Evolutionary conservation across 257 asterid species (phyloP).

Genomic region (Solanum pinnatisectum): DNA sequence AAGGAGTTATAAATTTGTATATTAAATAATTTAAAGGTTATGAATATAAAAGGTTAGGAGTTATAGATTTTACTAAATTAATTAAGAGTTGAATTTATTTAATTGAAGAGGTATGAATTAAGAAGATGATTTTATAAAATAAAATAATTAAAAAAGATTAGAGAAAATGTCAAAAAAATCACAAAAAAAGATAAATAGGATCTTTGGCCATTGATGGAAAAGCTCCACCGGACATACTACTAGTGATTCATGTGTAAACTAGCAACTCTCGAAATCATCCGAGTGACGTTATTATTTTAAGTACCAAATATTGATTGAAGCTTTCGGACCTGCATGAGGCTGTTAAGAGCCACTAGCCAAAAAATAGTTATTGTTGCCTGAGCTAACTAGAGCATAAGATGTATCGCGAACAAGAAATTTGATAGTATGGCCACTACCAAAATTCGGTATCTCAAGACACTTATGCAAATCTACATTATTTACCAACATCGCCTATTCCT

Average conservation of each 20-base stretch:
- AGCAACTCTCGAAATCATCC: not conserved
- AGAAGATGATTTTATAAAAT: no score
- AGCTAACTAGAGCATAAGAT: conserved; percentile 46
- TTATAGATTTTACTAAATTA: no score
- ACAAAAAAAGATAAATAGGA: no score
- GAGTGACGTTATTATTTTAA: not conserved
- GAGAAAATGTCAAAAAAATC: no score
- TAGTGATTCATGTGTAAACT: not conserved
- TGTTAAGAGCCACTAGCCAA: conserved; percentile 30
- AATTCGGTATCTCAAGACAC: conserved; percentile 56
- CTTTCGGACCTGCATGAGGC: not conserved
- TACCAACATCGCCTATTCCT: conserved; percentile 92
- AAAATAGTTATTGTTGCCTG: conserved; percentile 59
- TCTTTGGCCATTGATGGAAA: not conserved
- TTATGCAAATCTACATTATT: conserved; percentile 67
- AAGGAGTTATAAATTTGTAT: no score
- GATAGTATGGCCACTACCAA: conserved; percentile 32
- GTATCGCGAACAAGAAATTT: conserved; percentile 59
- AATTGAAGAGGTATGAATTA: no score
- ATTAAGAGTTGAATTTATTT: no score
- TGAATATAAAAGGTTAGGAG: no score
- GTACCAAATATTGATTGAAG: not conserved
- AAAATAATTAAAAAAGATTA: not conserved
- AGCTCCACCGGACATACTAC: not conserved
- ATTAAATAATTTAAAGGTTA: no score